Evolutionary conservation across 352 stramenopile genomes (phyloP), one percentile per base, ranked within the genome.

Genomic region (Aphanomyces invadans): DNA sequence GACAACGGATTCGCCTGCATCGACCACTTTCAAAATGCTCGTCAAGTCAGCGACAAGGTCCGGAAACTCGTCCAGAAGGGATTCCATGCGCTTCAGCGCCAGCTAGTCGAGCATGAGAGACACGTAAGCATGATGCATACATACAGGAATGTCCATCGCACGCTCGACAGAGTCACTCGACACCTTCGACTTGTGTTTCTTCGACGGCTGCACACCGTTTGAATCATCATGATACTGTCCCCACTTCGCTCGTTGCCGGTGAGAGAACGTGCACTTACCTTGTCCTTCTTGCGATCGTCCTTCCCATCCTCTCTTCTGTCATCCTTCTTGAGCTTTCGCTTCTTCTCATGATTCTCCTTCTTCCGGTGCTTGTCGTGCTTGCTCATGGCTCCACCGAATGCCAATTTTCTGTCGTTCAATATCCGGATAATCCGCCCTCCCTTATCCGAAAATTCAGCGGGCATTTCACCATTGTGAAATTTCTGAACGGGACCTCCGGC

Each of bases 1-100:
- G 31, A 92, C 74, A 21, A 80, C 86, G 25, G 85, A 76, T 65
- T 91, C 73, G 19, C 86, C 83, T 33, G 86, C 73, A 56, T 92
- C 79, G 55, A 95, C 52, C 80, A 88, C 86, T 70, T 90, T 82
- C 28, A 95, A 65, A 36, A 95, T 68, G 26, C 33, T 54, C 21
- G 90, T 52, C 33, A 95, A 74, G 21, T 95, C 86, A 21, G 65
- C 70, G 21, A 75, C 71, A 33, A 95, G 76, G 55, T 78, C 74
- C 2, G 86, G 82, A 62, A 86, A 90, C 67, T 89, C 80, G 5
- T 55, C 63, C 55, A 92, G 72, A 69, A 95, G 65, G 54, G 76
- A 71, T 2, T 75, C 69, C 61, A 90, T 76, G 25, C 86, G 74
- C 3, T 62, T 62, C 42, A 81, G 69, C 26, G 83, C 86, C 57